Evolutionary conservation across 1,284 basidiomycete genomes (phyloP).

Genomic region (Tilletia setariae): DNA sequence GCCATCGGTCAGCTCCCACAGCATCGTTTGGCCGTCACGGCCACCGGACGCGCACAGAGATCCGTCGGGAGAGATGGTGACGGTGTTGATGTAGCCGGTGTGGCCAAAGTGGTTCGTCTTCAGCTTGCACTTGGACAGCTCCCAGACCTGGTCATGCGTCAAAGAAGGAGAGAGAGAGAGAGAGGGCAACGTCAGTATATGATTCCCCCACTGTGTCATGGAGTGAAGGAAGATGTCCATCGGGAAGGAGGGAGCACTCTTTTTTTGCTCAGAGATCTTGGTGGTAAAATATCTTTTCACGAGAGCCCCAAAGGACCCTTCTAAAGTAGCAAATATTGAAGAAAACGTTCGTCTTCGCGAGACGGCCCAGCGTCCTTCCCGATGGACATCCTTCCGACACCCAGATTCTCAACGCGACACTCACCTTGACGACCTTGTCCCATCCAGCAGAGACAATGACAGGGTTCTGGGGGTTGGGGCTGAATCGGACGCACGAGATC

Average conservation of each 20-base stretch:
- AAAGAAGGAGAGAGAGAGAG: background rate
- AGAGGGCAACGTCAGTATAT: conserved; percentile 3
- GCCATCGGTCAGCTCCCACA: conserved; percentile 99
- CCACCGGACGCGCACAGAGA: conserved; percentile 98
- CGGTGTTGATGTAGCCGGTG: conserved; percentile 98
- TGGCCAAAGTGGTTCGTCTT: conserved; percentile 99
- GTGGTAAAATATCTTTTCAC: conserved; percentile 71
- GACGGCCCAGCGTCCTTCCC: conserved; percentile 52
- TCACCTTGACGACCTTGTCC: conserved; percentile 99
- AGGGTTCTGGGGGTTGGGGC: conserved; percentile 95
- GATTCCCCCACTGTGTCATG: too few species aligned
- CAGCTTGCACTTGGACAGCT: conserved; percentile 99
- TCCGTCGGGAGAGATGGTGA: conserved; percentile 98
- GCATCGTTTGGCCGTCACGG: conserved; percentile 97
- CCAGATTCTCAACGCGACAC: conserved; percentile 46
- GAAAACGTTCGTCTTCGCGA: conserved; percentile 25
- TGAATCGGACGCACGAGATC: conserved; percentile 99
- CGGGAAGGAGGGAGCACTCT: background rate
- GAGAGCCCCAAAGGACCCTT: conserved; percentile 60
- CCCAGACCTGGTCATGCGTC: conserved; percentile 76
- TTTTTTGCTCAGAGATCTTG: conserved; percentile 72
- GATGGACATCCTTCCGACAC: conserved; percentile 54
- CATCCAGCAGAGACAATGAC: conserved; percentile 99
- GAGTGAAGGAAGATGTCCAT: background rate
- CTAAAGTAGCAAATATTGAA: conserved; percentile 80